These are phyloP conservation scores for Mortierella sp. DNA, from an alignment of 371 early-diverging fungal genomes.

Conservation along the genomic window DNA sequence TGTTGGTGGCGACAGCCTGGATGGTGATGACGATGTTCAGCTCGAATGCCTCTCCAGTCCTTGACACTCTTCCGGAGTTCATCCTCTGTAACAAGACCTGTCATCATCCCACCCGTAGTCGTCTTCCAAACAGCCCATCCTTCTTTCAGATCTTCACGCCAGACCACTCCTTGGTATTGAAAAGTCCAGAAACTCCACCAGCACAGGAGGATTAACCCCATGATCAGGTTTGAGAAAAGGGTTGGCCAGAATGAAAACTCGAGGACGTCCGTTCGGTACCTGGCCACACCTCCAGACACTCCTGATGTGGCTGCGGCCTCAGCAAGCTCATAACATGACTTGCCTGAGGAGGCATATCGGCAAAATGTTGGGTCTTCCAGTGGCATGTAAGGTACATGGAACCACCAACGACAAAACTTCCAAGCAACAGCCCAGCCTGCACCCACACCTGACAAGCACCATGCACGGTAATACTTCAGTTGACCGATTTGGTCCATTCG, in stretches of 20 bases:
- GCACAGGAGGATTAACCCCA: constrained; percentile 65
- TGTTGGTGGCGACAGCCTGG: too few species aligned
- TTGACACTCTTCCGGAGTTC: constrained; percentile 46
- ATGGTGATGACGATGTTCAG: constrained; percentile 2
- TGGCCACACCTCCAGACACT: constrained; percentile 15
- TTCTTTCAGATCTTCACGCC: constrained; percentile 69
- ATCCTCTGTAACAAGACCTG: constrained; percentile 45
- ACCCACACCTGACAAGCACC: constrained; percentile 69
- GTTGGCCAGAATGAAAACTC: constrained; percentile 51
- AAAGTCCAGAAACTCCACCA: constrained; percentile 79
- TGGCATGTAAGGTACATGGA: constrained; percentile 55
- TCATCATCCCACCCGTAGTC: constrained; percentile 46
- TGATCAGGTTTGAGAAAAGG: constrained; percentile 58
- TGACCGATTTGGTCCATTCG: constrained; percentile 57
- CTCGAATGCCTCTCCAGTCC: constrained; percentile 32
- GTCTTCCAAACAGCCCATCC: constrained; percentile 69
- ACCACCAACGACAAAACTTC: constrained; percentile 53
- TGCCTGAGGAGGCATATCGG: constrained; percentile 57
- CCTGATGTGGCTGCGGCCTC: constrained; percentile 15
- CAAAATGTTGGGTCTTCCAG: constrained; percentile 55
- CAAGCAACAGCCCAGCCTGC: constrained; percentile 69
- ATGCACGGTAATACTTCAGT: constrained; percentile 60
- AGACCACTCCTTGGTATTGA: constrained; percentile 71
- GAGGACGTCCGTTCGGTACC: constrained; percentile 57
- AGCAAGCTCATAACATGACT: constrained; percentile 53